phyloP scores from a whole-genome alignment of 2,329 filamentous ascomycete genomes.

The Sporothrix mexicana region DNA sequence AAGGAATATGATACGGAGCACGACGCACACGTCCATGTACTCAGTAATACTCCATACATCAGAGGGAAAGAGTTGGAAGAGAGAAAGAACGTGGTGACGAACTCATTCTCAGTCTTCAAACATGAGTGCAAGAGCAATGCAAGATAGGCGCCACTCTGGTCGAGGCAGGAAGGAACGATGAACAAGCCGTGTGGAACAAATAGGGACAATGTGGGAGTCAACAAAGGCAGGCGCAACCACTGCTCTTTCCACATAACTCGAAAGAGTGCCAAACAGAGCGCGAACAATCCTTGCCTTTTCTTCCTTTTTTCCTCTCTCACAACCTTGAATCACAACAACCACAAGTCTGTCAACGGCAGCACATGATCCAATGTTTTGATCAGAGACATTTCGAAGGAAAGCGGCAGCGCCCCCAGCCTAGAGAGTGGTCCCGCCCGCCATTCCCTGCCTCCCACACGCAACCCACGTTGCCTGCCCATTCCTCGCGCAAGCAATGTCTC shows the following conservation, averaged over 20 bases:
- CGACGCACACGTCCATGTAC: too few relatives aligned
- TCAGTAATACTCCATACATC: too few relatives aligned
- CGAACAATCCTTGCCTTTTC: background rate
- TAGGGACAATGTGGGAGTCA: background rate
- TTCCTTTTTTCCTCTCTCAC: background rate
- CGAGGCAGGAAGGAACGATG: background rate
- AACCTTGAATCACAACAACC: background rate
- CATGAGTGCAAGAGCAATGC: slow-evolving; percentile 16
- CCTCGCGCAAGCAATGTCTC: background rate
- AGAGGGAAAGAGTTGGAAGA: slow-evolving; percentile 1
- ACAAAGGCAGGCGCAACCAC: background rate
- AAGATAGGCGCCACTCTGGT: background rate
- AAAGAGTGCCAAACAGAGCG: background rate
- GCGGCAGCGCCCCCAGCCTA: background rate
- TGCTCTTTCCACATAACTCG: background rate
- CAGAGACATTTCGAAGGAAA: slow-evolving; percentile 12
- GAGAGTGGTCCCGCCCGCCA: background rate
- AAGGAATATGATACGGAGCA: background rate
- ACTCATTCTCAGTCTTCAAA: slow-evolving; percentile 1
- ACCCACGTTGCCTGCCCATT: slow-evolving; percentile 27
- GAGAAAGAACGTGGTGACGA: too few relatives aligned
- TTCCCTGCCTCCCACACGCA: slow-evolving; percentile 19
- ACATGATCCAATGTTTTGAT: background rate
- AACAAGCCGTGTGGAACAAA: background rate
- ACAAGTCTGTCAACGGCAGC: background rate